Conservation (phyloP, 2,329 filamentous ascomycete species). For the Calonectria crousiana region DNA sequence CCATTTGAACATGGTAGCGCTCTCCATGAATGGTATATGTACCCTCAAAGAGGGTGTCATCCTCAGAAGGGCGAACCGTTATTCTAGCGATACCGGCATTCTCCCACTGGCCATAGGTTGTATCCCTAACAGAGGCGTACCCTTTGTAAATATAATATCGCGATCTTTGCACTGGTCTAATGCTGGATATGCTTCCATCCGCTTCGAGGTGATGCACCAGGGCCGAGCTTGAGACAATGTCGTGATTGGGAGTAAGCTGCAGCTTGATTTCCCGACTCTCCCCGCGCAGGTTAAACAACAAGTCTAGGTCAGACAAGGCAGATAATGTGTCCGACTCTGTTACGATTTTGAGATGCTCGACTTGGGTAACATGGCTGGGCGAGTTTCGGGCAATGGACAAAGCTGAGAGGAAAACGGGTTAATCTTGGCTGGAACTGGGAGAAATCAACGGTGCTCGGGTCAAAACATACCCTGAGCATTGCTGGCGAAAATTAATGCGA, state of each 20-base stretch:
- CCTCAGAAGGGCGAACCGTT: constrained; percentile 22
- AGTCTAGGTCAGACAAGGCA: constrained; percentile 25
- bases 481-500: neutral
- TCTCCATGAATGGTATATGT: constrained; percentile 33
- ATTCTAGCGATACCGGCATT: constrained; percentile 32
- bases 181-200: constrained; percentile 7
- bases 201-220: constrained; percentile 25
- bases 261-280: constrained; percentile 23
- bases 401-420: neutral
- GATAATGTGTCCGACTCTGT: constrained; percentile 8
- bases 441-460: neutral
- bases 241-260: constrained; percentile 22
- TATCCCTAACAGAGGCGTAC: neutral
- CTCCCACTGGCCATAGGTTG: constrained; percentile 3
- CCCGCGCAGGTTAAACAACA: constrained; percentile 27
- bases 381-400: neutral
- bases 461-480: constrained; percentile 2
- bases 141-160: constrained; percentile 30
- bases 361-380: constrained; percentile 11
- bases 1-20: constrained; percentile 31
- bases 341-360: constrained; percentile 25
- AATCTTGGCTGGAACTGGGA: neutral
- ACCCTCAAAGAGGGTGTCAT: constrained; percentile 27
- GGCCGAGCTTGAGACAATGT: constrained; percentile 27
- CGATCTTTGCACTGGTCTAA: neutral